Percentiles rank a stretch among this genome's conserved stretches.
phyloP scores from a whole-genome alignment of 371 early-diverging fungal genomes.

The Mucor ambiguus region DNA sequence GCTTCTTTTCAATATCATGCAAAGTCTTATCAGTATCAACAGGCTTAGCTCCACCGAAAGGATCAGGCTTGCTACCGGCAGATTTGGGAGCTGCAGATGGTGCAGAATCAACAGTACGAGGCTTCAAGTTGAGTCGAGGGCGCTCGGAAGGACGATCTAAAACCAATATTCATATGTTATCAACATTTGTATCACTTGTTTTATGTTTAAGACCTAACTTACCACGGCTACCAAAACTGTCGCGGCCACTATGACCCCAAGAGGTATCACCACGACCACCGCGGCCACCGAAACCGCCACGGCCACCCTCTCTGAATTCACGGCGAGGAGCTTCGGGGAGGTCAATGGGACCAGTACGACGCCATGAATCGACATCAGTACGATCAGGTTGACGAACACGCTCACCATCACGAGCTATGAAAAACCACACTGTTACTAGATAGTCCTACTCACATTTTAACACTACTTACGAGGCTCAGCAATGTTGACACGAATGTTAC shows the following conservation, averaged over 20 bases:
- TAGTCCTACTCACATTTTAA: background rate
- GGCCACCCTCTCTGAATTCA: conserved; percentile 42
- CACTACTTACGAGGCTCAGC: conserved; percentile 81
- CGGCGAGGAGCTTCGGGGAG: conserved; percentile 46
- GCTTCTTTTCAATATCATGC: conserved; percentile 71
- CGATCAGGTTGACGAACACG: conserved; percentile 44
- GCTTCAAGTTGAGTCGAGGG: conserved; percentile 70
- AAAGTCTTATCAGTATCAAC: conserved; percentile 74
- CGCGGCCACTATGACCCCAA: conserved; percentile 57
- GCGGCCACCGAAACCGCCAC: conserved; percentile 52
- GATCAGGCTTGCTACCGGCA: conserved; percentile 63
- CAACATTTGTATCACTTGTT: background rate
- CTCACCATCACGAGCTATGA: conserved; percentile 39
- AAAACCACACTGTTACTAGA: background rate
- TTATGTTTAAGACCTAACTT: background rate
- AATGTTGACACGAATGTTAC: conserved; percentile 82
- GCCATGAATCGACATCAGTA: conserved; percentile 58
- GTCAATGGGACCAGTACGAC: conserved; percentile 50
- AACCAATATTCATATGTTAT: background rate
- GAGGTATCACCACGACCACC: conserved; percentile 49
- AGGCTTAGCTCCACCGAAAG: conserved; percentile 85
- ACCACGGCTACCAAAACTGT: conserved; percentile 24
- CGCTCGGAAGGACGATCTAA: conserved; percentile 40
- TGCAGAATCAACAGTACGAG: conserved; percentile 58
- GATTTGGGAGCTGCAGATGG: conserved; percentile 14